Conservation (phyloP, 2,329 filamentous ascomycete species). For the Trichoderma oligosporum region DNA sequence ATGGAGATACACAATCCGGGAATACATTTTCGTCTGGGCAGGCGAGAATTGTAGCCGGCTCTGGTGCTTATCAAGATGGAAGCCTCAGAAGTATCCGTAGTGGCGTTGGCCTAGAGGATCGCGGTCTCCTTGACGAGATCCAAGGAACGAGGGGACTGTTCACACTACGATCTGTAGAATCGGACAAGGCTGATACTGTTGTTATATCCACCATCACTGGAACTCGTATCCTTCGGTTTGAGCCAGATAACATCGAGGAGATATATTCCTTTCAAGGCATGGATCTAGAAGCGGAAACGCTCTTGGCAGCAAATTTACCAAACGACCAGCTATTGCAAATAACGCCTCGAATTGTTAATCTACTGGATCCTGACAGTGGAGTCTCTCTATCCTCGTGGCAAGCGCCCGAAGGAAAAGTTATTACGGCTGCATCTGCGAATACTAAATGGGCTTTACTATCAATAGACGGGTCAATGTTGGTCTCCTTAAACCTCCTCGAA, state of each 20-base stretch:
- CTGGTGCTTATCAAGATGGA: conserved; percentile 84
- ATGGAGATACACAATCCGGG: conserved; percentile 67
- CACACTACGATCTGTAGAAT: conserved; percentile 50
- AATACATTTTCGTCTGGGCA: conserved; percentile 95
- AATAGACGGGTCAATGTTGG: conserved; percentile 67
- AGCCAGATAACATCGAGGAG: conserved; percentile 74
- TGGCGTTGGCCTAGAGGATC: conserved; percentile 85
- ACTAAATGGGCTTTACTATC: conserved; percentile 67
- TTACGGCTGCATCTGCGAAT: conserved; percentile 78
- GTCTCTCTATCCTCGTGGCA: conserved; percentile 57
- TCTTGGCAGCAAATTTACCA: conserved; percentile 65
- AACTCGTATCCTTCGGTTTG: conserved; percentile 78
- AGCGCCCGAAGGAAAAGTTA: conserved; percentile 48
- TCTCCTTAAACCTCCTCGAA: conserved; percentile 61
- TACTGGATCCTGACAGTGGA: conserved; percentile 60
- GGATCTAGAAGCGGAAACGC: conserved; percentile 63
- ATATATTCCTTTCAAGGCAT: conserved; percentile 72
- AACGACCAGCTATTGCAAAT: conserved; percentile 69
- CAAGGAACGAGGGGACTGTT: conserved; percentile 70
- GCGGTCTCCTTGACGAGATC: conserved; percentile 78
- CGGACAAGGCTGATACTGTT: conserved; percentile 61
- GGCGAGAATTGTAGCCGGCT: conserved; percentile 87
- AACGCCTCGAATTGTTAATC: conserved; percentile 57
- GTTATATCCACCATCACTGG: conserved; percentile 78
- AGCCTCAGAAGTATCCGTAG: conserved; percentile 86